These are phyloP conservation scores for Penicillium pulvis DNA, from an alignment of 495 filamentous ascomycete genomes.

Conservation along the genomic window DNA sequence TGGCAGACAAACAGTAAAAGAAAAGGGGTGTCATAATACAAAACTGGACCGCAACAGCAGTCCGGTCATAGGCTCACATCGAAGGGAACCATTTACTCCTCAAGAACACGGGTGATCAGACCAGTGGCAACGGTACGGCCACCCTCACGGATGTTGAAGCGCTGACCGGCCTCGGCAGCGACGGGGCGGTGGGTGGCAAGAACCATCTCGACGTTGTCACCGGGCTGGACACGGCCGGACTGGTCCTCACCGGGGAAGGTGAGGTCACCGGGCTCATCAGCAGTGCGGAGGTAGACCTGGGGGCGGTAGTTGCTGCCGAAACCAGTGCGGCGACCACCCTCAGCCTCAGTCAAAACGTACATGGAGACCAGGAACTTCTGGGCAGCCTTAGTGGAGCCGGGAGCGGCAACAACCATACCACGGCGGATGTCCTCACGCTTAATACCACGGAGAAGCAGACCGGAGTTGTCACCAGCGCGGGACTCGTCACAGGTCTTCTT, in stretches of 20 bases:
- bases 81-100: slow-evolving; percentile 26
- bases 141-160: slow-evolving; percentile 96
- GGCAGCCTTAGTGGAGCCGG: slow-evolving; percentile 77
- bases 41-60: slow-evolving; percentile 16
- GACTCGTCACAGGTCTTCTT: slow-evolving; percentile 97
- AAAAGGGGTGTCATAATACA: slow-evolving; percentile 42
- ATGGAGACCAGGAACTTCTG: slow-evolving; percentile 90
- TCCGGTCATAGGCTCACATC: slow-evolving; percentile 10
- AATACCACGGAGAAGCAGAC: slow-evolving; percentile 90
- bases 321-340: slow-evolving; percentile 92
- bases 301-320: slow-evolving; percentile 94
- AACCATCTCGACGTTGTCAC: slow-evolving; percentile 97
- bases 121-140: slow-evolving; percentile 92
- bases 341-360: slow-evolving; percentile 96
- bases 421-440: slow-evolving; percentile 90
- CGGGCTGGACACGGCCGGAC: slow-evolving; percentile 85
- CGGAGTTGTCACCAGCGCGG: slow-evolving; percentile 96
- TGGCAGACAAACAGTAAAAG: slow-evolving; percentile 36
- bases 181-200: slow-evolving; percentile 77
- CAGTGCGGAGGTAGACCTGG: slow-evolving; percentile 92
- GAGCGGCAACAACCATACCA: slow-evolving; percentile 88
- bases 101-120: slow-evolving; percentile 79
- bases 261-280: slow-evolving; percentile 83
- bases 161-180: slow-evolving; percentile 84
- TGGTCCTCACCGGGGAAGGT: slow-evolving; percentile 79